Evolutionary conservation across 768 basidiomycete genomes (phyloP), one percentile per base, ranked within the genome.

Genomic region (Russula vinacea): DNA sequence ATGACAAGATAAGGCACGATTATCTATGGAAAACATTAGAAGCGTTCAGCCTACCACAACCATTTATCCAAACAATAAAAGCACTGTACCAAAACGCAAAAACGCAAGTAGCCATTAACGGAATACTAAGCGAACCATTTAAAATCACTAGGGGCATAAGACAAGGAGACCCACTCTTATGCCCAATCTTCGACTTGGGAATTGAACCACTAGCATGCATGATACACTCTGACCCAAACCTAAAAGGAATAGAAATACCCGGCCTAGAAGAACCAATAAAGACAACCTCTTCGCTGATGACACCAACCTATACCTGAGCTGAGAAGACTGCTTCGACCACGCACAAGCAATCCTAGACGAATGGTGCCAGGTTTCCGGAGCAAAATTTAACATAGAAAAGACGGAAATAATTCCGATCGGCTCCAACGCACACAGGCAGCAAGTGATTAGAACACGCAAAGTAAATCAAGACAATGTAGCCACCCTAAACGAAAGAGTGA

Each of bases 391-490:
- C 57, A 62, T 69, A 0, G 52, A 58, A 0, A 83, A 83, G 65
- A 81, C 79, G 0, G 73, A 76, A 39, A 65, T 78, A 0, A 70
- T 80, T 1, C 78, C 77, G 0, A 68, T 79, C 0, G 78, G 79
- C 0, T 37, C 62, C 57, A 2, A 2, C 6, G 0, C n/a, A 14
- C 5, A 29, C 13, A n/a, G n/a, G n/a, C n/a, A n/a, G n/a, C n/a
- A n/a, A n/a, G n/a, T n/a, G n/a, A n/a, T n/a, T n/a, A 2, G 35
- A 35, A 5, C 1, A 6, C 19, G 0, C 26, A n/a, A n/a, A n/a
- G n/a, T n/a, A n/a, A n/a, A n/a, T n/a, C n/a, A n/a, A n/a, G n/a
- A n/a, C n/a, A n/a, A n/a, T n/a, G n/a, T n/a, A n/a, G n/a, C n/a
- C n/a, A n/a, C 29, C 11, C 2, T 40, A 5, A 6, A 16, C 1